Evolutionary conservation across 768 basidiomycete species (phyloP).

Genomic region (Trametes sanguinea): DNA sequence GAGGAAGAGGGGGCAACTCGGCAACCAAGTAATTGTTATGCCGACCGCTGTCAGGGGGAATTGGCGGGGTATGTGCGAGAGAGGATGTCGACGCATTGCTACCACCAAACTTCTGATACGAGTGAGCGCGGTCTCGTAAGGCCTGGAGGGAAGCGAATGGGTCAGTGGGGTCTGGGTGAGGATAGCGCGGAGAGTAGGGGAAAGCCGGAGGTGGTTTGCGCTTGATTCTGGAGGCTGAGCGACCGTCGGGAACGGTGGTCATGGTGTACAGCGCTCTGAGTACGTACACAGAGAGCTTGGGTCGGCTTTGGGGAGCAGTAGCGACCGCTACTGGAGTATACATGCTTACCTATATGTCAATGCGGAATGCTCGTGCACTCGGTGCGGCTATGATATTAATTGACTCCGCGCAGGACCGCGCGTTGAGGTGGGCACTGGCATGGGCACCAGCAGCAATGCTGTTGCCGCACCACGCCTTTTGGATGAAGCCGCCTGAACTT

Average conservation of each 20-base stretch:
- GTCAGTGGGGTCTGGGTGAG: slow-evolving; percentile 65
- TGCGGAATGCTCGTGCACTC: slow-evolving; percentile 15
- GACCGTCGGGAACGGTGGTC: slow-evolving; percentile 5
- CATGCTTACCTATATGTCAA: slow-evolving; percentile 20
- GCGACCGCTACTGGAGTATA: slow-evolving; percentile 1
- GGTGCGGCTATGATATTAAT: slow-evolving; percentile 14
- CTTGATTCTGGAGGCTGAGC: slow-evolving; percentile 34
- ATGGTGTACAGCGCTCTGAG: slow-evolving; percentile 17
- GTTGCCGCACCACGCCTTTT: slow-evolving; percentile 5
- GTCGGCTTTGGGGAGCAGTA: slow-evolving; percentile 5
- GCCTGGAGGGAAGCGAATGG: slow-evolving; percentile 72
- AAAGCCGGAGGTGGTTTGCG: slow-evolving; percentile 62
- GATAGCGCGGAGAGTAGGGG: slow-evolving; percentile 57
- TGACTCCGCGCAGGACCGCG: slow-evolving; percentile 1
- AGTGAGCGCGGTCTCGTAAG: slow-evolving; percentile 59
- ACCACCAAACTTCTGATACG: slow-evolving; percentile 26
- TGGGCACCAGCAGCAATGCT: slow-evolving; percentile 6
- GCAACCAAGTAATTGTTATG: not conserved
- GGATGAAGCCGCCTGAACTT: not conserved
- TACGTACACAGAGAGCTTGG: slow-evolving; percentile 5
- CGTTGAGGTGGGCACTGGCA: not conserved
- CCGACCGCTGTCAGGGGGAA: slow-evolving; percentile 3
- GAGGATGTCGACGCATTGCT: slow-evolving; percentile 19
- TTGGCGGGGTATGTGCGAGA: slow-evolving; percentile 7
- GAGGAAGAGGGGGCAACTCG: slow-evolving; percentile 15